Base-by-base conservation (phyloP, 2,329 filamentous ascomycete genomes). In the Cladosporium sp. region DNA sequence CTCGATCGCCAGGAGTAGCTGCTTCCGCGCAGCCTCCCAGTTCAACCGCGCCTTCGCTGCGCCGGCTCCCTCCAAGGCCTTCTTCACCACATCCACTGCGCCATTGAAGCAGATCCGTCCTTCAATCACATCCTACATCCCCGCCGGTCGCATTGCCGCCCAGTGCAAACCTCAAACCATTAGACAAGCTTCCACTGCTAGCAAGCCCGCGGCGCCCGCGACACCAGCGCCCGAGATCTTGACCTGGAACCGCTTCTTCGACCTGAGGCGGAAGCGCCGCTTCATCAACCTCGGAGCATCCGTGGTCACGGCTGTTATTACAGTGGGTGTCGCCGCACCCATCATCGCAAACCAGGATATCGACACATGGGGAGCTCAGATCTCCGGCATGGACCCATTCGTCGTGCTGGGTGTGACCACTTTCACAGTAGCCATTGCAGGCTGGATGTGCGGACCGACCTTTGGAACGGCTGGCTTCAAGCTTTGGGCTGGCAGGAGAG, bases 191-290 rank as follows among this genome's bases (percentile, higher is more conserved):
- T 64, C 65, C 6, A 63, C 65, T 34, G 24, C 28, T 5, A 47
- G 52, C 62, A 21, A 59, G n/a, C 12, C 41, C 38, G 21, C 41
- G 2, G 34, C 51, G 10, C 30, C 63, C 26, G 32, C 59, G 26
- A 67, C 68, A 18, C 62, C 71, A 61, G 68, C 68, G n/a, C 62
- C 61, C 60, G 59, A 60, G 69, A 51, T 78, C 65, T 78, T 84
- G 44, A 82, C 82, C 80, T 98, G 94, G 94, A 90, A 97, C 82
- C 88, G 88, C 62, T 98, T 97, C 84, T 96, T 98, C 84, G 87
- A 88, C 77, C 89, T 98, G 67, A 92, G 94, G 75, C 91, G 92
- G 73, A 90, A 89, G 67, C 91, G 94, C 65, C 90, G 94, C 68
- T 88, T 91, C 73, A 91, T 93, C 82, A 92, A 94, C 77, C 86